Conservation (phyloP, 2,329 filamentous ascomycete species). For the Neofusicoccum ribis region DNA sequence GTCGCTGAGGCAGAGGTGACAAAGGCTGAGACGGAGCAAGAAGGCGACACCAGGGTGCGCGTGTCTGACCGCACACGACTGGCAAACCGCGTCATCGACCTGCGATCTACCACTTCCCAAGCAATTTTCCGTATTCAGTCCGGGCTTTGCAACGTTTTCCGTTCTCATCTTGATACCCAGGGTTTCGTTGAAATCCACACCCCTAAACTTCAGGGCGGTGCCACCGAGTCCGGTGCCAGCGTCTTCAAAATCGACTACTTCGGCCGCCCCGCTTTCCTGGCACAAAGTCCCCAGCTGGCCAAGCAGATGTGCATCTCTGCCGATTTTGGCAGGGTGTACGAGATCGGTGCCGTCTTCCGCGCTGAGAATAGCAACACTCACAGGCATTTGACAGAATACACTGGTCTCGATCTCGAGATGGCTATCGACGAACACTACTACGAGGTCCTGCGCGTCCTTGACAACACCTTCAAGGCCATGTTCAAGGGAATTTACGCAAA, state of each 20-base stretch:
- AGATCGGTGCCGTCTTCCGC: conserved; percentile 86
- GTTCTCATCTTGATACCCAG: conserved; percentile 68
- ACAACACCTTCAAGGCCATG: conserved; percentile 78
- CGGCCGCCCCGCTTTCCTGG: conserved; percentile 79
- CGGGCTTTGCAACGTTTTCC: conserved; percentile 77
- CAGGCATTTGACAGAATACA: conserved; percentile 91
- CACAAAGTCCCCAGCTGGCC: conserved; percentile 86
- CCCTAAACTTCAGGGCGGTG: conserved; percentile 84
- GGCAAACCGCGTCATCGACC: conserved; percentile 76
- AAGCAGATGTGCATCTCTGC: conserved; percentile 93
- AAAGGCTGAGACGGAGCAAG: conserved; percentile 53
- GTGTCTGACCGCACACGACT: conserved; percentile 73
- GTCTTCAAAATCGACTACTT: conserved; percentile 95
- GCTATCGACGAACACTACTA: conserved; percentile 85
- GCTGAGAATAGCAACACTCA: conserved; percentile 96
- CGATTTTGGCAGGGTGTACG: conserved; percentile 86
- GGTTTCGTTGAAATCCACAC: conserved; percentile 93
- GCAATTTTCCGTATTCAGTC: conserved; percentile 86
- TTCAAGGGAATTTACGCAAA: conserved; percentile 70
- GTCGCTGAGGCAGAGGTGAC: conserved; percentile 70
- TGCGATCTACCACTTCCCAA: conserved; percentile 83
- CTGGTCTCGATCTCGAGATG: conserved; percentile 92
- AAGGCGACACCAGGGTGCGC: conserved; percentile 59
- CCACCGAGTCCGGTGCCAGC: conserved; percentile 86
- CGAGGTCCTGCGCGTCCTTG: conserved; percentile 77